Percentiles rank a stretch among this genome's conserved stretches.
Evolutionary conservation across 306 rosid genomes (phyloP).

Genomic region (Carpinus fangiana): DNA sequence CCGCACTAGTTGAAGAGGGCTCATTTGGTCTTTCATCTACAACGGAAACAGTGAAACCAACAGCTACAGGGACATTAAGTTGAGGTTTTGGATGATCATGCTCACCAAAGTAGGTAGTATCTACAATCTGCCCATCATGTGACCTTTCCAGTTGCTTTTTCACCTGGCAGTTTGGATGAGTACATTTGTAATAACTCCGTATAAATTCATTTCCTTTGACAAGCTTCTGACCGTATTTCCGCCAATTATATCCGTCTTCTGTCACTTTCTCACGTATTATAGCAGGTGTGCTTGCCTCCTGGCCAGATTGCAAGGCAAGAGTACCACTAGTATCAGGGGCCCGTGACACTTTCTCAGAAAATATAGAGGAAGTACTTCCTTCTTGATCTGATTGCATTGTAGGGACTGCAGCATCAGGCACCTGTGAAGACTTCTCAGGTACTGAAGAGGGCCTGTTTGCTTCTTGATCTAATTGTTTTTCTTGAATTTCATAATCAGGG

Average conservation of each 20-base stretch:
- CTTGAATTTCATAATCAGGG: conserved; percentile 30
- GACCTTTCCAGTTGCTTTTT: conserved; percentile 76
- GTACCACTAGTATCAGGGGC: conserved; percentile 34
- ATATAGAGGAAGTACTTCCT: conserved; percentile 37
- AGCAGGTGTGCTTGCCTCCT: conserved; percentile 45
- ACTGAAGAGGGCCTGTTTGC: conserved; percentile 18
- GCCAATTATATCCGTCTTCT: conserved; percentile 92
- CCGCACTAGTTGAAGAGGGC: conserved; percentile 34
- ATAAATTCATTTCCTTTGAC: conserved; percentile 76
- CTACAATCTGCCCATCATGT: conserved; percentile 56
- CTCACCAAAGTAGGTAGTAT: conserved; percentile 68
- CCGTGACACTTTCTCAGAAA: conserved; percentile 40
- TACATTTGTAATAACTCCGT: conserved; percentile 87
- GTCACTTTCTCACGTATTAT: conserved; percentile 61
- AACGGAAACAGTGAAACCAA: conserved; percentile 46
- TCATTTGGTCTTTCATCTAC: conserved; percentile 43
- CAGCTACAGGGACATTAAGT: conserved; percentile 41
- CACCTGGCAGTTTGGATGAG: conserved; percentile 71
- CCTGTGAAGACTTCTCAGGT: conserved; percentile 32
- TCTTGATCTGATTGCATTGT: conserved; percentile 48
- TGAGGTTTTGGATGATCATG: conserved; percentile 79
- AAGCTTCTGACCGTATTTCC: conserved; percentile 90
- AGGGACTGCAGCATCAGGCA: conserved; percentile 38
- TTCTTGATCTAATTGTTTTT: conserved; percentile 34
- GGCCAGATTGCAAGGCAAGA: conserved; percentile 36